These are phyloP conservation scores for Ceratocystis albifundus DNA, from an alignment of 2,329 filamentous ascomycete species.

Conservation along the genomic window DNA sequence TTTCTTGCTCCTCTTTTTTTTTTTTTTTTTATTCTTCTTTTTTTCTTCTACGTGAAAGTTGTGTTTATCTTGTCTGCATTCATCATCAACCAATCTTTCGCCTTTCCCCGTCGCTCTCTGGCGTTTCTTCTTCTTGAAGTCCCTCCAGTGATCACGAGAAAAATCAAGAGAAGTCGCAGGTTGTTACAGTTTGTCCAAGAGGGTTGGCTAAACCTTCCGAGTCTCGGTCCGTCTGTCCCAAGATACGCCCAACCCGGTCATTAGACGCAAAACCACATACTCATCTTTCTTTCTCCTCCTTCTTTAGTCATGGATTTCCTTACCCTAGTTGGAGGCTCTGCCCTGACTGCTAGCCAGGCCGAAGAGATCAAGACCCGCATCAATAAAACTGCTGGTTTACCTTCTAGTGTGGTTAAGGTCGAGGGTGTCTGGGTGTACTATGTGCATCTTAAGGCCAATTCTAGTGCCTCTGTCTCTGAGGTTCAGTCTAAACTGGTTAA, in stretches of 20 bases:
- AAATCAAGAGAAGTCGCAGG: slow-evolving; percentile 13
- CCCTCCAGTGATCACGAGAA: slow-evolving; percentile 14
- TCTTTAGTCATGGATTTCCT: slow-evolving; percentile 25
- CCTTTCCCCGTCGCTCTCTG: slow-evolving; percentile 13
- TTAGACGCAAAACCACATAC: too few species aligned
- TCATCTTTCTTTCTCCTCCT: not conserved
- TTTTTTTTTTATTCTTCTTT: too few species aligned
- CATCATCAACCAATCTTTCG: slow-evolving; percentile 4
- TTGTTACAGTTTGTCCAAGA: not conserved
- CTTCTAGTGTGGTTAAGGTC: slow-evolving; percentile 38
- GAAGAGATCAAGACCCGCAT: slow-evolving; percentile 37
- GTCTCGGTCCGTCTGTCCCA: not conserved
- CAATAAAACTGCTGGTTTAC: slow-evolving; percentile 31
- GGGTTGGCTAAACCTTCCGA: not conserved
- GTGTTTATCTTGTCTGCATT: slow-evolving; percentile 4
- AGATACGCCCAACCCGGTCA: too few species aligned
- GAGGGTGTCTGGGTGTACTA: slow-evolving; percentile 54
- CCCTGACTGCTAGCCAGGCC: slow-evolving; percentile 39
- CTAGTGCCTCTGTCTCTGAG: slow-evolving; percentile 28
- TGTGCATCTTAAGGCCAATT: slow-evolving; percentile 43
- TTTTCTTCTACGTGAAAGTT: not conserved
- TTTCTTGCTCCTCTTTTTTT: slow-evolving; percentile 5
- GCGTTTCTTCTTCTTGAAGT: slow-evolving; percentile 17
- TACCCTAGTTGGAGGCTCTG: slow-evolving; percentile 36
- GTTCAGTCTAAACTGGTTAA: slow-evolving; percentile 24